phyloP scores from a whole-genome alignment of 2,329 filamentous ascomycete genomes.

The Talaromyces sp. region DNA sequence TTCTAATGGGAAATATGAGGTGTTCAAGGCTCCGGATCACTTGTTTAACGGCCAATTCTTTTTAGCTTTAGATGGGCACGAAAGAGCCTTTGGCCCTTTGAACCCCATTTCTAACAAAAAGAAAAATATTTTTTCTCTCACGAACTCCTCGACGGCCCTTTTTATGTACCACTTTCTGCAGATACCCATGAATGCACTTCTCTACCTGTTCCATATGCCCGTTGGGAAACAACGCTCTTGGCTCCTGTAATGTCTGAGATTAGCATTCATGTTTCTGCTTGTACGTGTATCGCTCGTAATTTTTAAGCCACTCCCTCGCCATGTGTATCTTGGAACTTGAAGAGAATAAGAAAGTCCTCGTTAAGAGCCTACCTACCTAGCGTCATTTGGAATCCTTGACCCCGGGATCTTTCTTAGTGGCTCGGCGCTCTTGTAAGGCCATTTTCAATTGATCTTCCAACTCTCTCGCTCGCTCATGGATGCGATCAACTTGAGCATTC shows the following conservation, averaged over 20 bases:
- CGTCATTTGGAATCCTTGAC: too few relatives aligned
- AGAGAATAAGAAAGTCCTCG: too few relatives aligned
- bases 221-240: not conserved
- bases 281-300: not conserved
- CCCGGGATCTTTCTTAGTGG: too few relatives aligned
- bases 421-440: too few relatives aligned
- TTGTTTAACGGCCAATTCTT: constrained; percentile 32
- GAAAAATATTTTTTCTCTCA: constrained; percentile 24
- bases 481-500: too few relatives aligned
- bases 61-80: constrained; percentile 39
- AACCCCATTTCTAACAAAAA: constrained; percentile 33
- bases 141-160: constrained; percentile 24
- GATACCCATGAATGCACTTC: constrained; percentile 48
- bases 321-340: too few relatives aligned
- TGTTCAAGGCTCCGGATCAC: constrained; percentile 31
- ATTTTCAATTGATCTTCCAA: too few relatives aligned
- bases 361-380: too few relatives aligned
- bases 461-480: too few relatives aligned
- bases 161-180: constrained; percentile 39
- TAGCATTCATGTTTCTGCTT: constrained; percentile 28
- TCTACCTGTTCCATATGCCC: constrained; percentile 25
- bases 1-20: constrained; percentile 26
- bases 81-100: constrained; percentile 26
- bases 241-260: constrained; percentile 20
- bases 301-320: not conserved